phyloP scores from a whole-genome alignment of 768 basidiomycete species.

The Candolleomyces eurysporus region DNA sequence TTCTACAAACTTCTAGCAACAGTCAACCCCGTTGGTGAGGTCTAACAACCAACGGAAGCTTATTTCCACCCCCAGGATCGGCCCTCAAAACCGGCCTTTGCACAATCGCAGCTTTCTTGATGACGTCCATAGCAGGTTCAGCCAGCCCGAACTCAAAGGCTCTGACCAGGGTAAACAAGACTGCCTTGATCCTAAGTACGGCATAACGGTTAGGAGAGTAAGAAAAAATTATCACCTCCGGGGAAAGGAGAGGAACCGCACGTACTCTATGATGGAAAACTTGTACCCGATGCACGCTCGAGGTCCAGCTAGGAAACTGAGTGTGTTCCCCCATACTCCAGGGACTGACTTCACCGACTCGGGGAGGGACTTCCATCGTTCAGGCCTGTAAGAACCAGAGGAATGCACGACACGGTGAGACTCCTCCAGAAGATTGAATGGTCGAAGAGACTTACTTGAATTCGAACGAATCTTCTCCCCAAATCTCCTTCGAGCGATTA shows the following conservation, averaged over 20 bases:
- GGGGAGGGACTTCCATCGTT: slow-evolving; percentile 50
- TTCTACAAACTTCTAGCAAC: too few relatives aligned
- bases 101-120: slow-evolving; percentile 34
- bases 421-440: neutral
- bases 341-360: slow-evolving; percentile 40
- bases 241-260: slow-evolving; percentile 17
- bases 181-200: slow-evolving; percentile 3
- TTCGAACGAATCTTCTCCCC: slow-evolving; percentile 54
- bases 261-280: slow-evolving; percentile 50
- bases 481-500: slow-evolving; percentile 46
- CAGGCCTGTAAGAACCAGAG: too few relatives aligned
- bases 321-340: slow-evolving; percentile 48
- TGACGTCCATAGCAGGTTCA: slow-evolving; percentile 43
- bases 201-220: too few relatives aligned
- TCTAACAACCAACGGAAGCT: too few relatives aligned
- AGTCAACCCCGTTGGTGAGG: too few relatives aligned
- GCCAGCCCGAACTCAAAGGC: slow-evolving; percentile 55
- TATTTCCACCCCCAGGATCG: too few relatives aligned
- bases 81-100: slow-evolving; percentile 36
- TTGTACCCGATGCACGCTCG: slow-evolving; percentile 58
- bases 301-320: slow-evolving; percentile 57
- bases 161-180: slow-evolving; percentile 37
- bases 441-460: slow-evolving; percentile 41
- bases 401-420: too few relatives aligned
- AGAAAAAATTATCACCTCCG: neutral